phyloP scores from a whole-genome alignment of 768 basidiomycete species.

The Trametes coccinea region DNA sequence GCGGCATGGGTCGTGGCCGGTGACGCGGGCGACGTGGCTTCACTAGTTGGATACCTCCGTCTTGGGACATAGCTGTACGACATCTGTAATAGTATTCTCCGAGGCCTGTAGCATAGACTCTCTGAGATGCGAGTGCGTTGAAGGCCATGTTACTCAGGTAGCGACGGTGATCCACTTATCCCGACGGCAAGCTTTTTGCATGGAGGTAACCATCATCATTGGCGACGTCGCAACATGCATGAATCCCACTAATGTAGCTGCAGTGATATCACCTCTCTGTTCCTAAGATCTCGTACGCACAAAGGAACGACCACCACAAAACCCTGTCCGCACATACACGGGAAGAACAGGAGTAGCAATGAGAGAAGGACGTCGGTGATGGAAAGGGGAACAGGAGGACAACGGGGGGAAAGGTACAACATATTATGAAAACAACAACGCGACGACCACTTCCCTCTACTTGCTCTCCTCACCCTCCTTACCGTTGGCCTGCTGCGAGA shows the following conservation, averaged over 20 bases:
- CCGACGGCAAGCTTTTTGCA: neutral
- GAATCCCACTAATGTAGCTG: constrained; percentile 20
- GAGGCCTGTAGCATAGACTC: constrained; percentile 12
- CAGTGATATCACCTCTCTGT: constrained; percentile 33
- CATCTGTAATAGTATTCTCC: constrained; percentile 9
- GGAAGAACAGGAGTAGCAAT: constrained; percentile 29
- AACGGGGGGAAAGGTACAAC: constrained; percentile 22
- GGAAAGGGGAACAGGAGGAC: constrained; percentile 11
- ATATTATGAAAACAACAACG: constrained; percentile 26
- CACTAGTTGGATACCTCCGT: constrained; percentile 14
- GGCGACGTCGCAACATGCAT: constrained; percentile 8
- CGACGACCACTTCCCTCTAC: constrained; percentile 19
- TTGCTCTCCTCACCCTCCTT: constrained; percentile 36
- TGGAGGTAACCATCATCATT: constrained; percentile 20
- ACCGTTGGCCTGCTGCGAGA: constrained; percentile 41
- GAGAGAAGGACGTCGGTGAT: constrained; percentile 18
- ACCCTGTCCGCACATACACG: constrained; percentile 26
- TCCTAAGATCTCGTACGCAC: constrained; percentile 33
- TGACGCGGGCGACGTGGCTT: neutral
- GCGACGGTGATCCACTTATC: neutral
- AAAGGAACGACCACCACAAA: constrained; percentile 34
- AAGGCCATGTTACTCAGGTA: neutral
- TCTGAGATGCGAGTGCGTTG: neutral
- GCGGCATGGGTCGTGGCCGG: constrained; percentile 19
- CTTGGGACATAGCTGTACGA: constrained; percentile 18